Evolutionary conservation across 306 rosid genomes (phyloP).

Genomic region (Acacia melanoxylon): DNA sequence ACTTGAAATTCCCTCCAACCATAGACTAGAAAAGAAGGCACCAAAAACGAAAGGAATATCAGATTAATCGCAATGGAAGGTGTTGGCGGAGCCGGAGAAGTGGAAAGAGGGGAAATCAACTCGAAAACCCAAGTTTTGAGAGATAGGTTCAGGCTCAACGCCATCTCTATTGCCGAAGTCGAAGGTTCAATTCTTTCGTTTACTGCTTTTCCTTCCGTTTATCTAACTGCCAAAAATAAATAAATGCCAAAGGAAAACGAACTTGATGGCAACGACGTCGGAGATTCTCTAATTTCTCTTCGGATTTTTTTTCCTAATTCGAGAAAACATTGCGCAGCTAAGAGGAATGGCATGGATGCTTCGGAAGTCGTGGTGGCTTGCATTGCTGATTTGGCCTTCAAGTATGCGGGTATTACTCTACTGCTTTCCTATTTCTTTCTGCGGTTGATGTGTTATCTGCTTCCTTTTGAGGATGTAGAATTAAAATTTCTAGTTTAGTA

Average conservation of each 20-base stretch:
- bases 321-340: conserved; percentile 30
- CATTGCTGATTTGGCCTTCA: conserved; percentile 79
- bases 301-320: neutral
- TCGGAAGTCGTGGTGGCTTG: conserved; percentile 77
- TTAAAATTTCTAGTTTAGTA: neutral
- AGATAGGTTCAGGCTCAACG: conserved; percentile 74
- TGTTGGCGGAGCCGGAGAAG: conserved; percentile 23
- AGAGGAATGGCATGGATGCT: conserved; percentile 53
- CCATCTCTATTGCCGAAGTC: conserved; percentile 65
- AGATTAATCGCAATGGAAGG: conserved; percentile 28
- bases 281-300: neutral
- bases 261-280: neutral
- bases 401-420: conserved; percentile 59
- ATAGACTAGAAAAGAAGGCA: neutral
- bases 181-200: conserved; percentile 51
- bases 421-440: neutral
- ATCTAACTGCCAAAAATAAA: neutral
- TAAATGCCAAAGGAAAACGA: neutral
- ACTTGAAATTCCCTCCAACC: neutral
- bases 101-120: conserved; percentile 49
- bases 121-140: conserved; percentile 54
- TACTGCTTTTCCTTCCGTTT: neutral
- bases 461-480: neutral
- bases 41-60: neutral
- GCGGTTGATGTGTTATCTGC: neutral